These are phyloP conservation scores for Candida mattraensis DNA, from an alignment of 805 yeast genomes.

Conservation along the genomic window DNA sequence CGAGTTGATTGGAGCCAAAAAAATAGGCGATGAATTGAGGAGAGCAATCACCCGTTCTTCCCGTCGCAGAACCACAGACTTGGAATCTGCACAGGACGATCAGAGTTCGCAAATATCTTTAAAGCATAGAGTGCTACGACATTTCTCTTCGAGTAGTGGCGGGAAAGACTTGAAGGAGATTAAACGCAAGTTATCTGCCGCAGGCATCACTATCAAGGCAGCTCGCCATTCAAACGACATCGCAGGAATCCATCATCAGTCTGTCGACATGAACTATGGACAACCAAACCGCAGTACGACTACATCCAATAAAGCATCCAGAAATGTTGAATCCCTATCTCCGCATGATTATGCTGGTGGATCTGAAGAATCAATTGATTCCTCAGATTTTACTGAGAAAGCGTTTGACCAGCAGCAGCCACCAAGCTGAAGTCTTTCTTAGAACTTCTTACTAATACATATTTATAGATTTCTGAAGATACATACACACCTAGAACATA, in stretches of 20 bases:
- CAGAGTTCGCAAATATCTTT: conserved; percentile 3
- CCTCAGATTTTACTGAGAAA: no score
- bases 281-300: no score
- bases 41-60: conserved; percentile 26
- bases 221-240: conserved; percentile 44
- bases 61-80: conserved; percentile 19
- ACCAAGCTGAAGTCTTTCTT: no score
- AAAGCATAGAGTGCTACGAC: conserved; percentile 24
- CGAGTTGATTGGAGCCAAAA: no score
- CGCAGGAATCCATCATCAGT: conserved; percentile 41
- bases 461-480: no score
- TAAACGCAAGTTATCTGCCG: conserved; percentile 33
- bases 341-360: no score
- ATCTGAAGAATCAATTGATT: no score
- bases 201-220: conserved; percentile 42
- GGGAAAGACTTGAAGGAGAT: conserved; percentile 32
- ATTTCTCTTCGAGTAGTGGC: conserved; percentile 33
- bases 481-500: no score
- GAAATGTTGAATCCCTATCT: no score
- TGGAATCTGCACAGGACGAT: conserved; percentile 21
- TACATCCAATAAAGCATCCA: no score
- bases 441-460: no score
- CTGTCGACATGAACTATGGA: conserved; percentile 17
- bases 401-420: no score
- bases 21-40: conserved; percentile 7